Percentiles rank a stretch among this genome's conserved stretches.
Conservation (phyloP, 345 rosid genomes). For the Murraya koenigii region DNA sequence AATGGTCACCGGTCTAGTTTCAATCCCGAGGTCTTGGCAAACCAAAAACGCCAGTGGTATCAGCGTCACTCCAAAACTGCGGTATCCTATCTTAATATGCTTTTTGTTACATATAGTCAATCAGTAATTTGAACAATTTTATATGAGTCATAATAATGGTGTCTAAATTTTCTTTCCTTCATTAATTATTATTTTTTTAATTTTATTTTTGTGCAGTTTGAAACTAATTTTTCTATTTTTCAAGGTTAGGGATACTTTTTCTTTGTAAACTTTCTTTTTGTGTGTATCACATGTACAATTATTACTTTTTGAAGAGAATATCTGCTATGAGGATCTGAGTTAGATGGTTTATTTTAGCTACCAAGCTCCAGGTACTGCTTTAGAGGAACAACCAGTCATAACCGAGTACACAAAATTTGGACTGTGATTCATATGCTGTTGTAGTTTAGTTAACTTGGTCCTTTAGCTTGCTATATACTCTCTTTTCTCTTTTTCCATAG, state of each 20-base stretch:
- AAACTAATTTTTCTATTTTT: neutral
- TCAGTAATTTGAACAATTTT: neutral
- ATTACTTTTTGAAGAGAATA: neutral
- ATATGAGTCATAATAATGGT: neutral
- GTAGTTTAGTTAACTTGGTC: neutral
- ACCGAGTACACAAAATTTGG: neutral
- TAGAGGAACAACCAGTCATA: neutral
- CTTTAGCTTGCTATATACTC: neutral
- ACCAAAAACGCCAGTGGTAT: conserved; percentile 97
- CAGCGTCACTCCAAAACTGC: conserved; percentile 77
- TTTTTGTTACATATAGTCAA: conserved; percentile 1
- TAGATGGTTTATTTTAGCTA: neutral
- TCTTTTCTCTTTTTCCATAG: neutral
- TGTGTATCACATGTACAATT: neutral
- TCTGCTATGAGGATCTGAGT: neutral
- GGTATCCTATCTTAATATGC: conserved; percentile 41
- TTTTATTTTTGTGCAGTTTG: neutral
- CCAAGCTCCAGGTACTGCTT: neutral
- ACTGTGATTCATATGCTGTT: neutral
- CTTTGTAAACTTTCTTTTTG: neutral
- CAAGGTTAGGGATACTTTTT: no score
- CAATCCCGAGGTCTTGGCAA: conserved; percentile 94
- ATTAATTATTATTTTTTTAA: neutral
- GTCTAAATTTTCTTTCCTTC: neutral
- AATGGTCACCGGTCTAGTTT: conserved; percentile 46